Conservation (phyloP, 495 filamentous ascomycete genomes). For the Daldinia loculata region DNA sequence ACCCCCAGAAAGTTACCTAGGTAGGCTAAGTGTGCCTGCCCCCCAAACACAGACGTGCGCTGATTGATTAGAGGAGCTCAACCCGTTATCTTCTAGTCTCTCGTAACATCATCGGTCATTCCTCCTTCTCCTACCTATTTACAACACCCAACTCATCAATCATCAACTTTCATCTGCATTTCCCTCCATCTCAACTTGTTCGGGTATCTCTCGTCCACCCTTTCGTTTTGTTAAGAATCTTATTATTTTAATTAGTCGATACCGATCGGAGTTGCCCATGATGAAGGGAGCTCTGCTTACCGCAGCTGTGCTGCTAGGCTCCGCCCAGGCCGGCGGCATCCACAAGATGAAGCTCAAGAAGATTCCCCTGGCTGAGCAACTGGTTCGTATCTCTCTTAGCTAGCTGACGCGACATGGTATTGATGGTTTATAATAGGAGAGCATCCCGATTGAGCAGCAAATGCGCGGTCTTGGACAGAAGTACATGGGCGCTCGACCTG, state of each 20-base stretch:
- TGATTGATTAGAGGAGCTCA: constrained; percentile 25
- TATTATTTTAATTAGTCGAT: constrained; percentile 7
- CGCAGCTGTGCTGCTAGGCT: constrained; percentile 83
- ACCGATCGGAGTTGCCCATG: constrained; percentile 47
- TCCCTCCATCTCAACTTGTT: constrained; percentile 16
- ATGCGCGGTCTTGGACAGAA: constrained; percentile 84
- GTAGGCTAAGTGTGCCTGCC: constrained; percentile 5
- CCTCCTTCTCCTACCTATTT: constrained; percentile 30
- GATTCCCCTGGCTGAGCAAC: constrained; percentile 88
- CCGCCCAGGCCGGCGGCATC: constrained; percentile 78
- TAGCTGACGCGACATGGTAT: constrained; percentile 9
- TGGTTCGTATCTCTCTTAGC: constrained; percentile 65
- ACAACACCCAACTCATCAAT: constrained; percentile 17
- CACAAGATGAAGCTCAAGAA: constrained; percentile 98
- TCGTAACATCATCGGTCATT: constrained; percentile 40
- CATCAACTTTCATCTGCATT: constrained; percentile 14
- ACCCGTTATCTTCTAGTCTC: constrained; percentile 37
- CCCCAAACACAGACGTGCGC: constrained; percentile 7
- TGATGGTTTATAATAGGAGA: constrained; percentile 59
- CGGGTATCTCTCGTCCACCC: not conserved
- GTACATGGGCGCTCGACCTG: constrained; percentile 87
- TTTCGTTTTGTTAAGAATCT: constrained; percentile 8
- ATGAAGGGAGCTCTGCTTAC: constrained; percentile 85
- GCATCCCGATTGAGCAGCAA: constrained; percentile 82
- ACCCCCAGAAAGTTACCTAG: constrained; percentile 11